phyloP scores from a whole-genome alignment of 352 stramenopile species.

The Pythium vanterpoolii region DNA sequence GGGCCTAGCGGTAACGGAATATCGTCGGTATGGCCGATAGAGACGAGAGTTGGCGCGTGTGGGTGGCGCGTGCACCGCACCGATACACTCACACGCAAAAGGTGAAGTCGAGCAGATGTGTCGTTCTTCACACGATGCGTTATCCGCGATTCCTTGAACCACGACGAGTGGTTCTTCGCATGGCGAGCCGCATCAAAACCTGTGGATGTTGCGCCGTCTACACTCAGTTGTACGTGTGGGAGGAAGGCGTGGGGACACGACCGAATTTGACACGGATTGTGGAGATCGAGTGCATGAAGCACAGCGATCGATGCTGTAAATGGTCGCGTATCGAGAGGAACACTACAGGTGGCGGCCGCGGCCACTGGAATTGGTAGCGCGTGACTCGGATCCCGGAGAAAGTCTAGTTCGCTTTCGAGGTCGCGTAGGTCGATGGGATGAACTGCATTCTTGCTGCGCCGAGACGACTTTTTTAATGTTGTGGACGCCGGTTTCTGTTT shows the following conservation, averaged over 20 bases:
- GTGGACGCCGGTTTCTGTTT: not conserved
- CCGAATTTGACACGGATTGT: slow-evolving; percentile 24
- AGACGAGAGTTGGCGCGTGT: not conserved
- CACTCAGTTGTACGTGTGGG: slow-evolving; percentile 1
- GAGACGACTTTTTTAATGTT: not conserved
- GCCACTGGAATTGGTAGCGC: not conserved
- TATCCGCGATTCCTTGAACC: not conserved
- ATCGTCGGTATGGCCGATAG: slow-evolving; percentile 13
- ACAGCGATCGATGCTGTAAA: slow-evolving; percentile 11
- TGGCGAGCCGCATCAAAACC: slow-evolving; percentile 6
- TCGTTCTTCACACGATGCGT: not conserved
- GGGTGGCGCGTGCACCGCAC: slow-evolving; percentile 5
- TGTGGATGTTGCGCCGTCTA: not conserved
- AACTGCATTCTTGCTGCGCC: slow-evolving; percentile 13
- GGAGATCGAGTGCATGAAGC: slow-evolving; percentile 23
- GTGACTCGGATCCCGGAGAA: not conserved
- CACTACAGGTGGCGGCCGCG: not conserved
- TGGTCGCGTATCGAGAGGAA: not conserved
- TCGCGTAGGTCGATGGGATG: slow-evolving; percentile 18
- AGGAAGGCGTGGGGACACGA: slow-evolving; percentile 15
- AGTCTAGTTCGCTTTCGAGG: slow-evolving; percentile 13
- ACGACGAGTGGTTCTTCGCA: slow-evolving; percentile 23
- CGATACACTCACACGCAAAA: slow-evolving; percentile 9
- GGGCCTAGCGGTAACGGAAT: slow-evolving; percentile 4
- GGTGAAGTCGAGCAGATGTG: not conserved